Evolutionary conservation across 1,284 basidiomycete species (phyloP).

Genomic region (Lignosus rhinocerotis): DNA sequence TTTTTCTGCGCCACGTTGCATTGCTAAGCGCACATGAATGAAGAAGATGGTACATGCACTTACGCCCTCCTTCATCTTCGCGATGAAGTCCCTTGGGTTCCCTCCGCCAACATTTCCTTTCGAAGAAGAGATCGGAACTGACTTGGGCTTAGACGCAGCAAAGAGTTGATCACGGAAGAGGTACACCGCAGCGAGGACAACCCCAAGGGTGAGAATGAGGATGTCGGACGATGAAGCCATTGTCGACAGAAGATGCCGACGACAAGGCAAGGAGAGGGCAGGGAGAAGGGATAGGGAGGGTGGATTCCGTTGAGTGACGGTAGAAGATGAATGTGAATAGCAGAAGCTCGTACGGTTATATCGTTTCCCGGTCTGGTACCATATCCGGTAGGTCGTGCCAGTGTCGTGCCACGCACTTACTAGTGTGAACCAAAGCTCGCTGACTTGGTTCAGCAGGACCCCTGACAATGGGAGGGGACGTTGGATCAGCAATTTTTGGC

Average conservation of each 20-base stretch:
- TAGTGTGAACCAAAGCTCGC: too few relatives aligned
- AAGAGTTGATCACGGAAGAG: slow-evolving; percentile 80
- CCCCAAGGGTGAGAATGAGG: slow-evolving; percentile 66
- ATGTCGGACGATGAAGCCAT: slow-evolving; percentile 66
- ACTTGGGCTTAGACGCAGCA: slow-evolving; percentile 57
- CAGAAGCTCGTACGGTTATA: slow-evolving; percentile 14
- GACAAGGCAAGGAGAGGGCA: slow-evolving; percentile 26
- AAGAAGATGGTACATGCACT: slow-evolving; percentile 37
- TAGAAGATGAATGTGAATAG: slow-evolving; percentile 2
- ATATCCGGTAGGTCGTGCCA: slow-evolving; percentile 14
- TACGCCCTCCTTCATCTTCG: slow-evolving; percentile 88
- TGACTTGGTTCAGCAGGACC: too few relatives aligned
- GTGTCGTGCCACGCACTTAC: background rate
- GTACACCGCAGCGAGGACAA: slow-evolving; percentile 72
- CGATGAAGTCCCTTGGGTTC: slow-evolving; percentile 87
- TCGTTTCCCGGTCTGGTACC: slow-evolving; percentile 2
- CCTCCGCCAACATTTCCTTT: slow-evolving; percentile 63
- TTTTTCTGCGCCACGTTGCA: slow-evolving; percentile 69
- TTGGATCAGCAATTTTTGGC: too few relatives aligned
- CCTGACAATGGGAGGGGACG: too few relatives aligned
- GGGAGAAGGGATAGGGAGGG: slow-evolving; percentile 5
- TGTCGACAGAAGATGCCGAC: slow-evolving; percentile 34
- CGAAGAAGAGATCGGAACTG: slow-evolving; percentile 45
- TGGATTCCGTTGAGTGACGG: background rate
- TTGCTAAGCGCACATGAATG: slow-evolving; percentile 5